Conservation (phyloP, 768 basidiomycete species). For the Termitomyces sp. region DNA sequence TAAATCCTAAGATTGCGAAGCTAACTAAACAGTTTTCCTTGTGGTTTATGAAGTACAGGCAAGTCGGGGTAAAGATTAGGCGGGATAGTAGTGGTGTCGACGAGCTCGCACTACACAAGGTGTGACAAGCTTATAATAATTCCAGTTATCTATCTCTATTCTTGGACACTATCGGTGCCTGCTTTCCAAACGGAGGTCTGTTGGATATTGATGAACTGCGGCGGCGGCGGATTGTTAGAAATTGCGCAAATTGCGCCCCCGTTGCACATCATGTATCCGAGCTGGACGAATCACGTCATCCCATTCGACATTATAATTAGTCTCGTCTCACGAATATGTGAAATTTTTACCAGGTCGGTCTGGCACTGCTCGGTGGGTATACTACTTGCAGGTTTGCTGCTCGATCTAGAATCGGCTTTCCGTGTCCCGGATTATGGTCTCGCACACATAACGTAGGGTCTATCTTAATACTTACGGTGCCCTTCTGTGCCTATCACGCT, state of each 20-base stretch:
- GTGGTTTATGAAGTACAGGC: no score
- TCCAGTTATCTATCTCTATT: no score
- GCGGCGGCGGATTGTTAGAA: background rate
- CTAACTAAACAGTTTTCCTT: no score
- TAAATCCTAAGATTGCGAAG: no score
- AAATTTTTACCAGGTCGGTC: no score
- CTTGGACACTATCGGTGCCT: no score
- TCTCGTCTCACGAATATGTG: conserved; percentile 6
- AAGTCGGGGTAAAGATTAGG: no score
- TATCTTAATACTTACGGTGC: background rate
- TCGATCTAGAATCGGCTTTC: background rate
- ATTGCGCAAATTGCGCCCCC: background rate
- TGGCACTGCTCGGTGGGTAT: no score
- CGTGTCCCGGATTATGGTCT: background rate
- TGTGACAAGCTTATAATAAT: no score
- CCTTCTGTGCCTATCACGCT: background rate
- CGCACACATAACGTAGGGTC: background rate
- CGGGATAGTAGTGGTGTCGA: no score
- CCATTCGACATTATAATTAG: background rate
- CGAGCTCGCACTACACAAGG: no score
- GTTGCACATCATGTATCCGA: background rate
- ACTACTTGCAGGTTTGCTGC: background rate
- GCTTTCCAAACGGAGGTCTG: no score
- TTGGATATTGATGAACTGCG: background rate
- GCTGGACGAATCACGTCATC: background rate